Base-by-base conservation (phyloP, 208 protist genomes). In the Crithidia mellificae region DNA sequence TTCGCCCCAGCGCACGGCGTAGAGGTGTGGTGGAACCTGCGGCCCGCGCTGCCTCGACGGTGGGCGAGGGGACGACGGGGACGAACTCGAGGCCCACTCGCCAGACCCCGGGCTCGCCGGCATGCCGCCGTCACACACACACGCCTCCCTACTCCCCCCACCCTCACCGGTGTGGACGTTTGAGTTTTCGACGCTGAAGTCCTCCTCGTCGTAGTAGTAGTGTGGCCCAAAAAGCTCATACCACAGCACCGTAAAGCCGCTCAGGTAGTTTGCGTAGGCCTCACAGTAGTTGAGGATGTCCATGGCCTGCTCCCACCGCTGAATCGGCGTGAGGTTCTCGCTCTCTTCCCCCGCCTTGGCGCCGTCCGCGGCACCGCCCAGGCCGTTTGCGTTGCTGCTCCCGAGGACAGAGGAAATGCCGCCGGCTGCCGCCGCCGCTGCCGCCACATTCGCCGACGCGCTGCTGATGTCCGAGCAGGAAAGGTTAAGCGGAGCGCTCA, bases 1-100 rank as follows among this genome's bases (percentile, higher is more conserved):
- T 20, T 72, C 66, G 36, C 75, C 47, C 86, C 89, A 95, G 61
- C 59, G 55, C 20, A 91, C 82, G 58, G 82, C 84, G 74, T 87
- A 90, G 34, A 92, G 72, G 69, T 92, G 85, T 38, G 81, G 78
- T 15, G 89, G 77, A 44, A 59, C 66, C 77, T 58, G 69, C 44
- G 51, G 51, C 49, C 39, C 53, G 6, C 34, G 53, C 17, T n/a
- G 50, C 59, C 4, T 38, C 34, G 44, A 19, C 38, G 39, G 30
- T 22, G 25, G 27, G 0, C n/a, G 30, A 7, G 71, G 38, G 2
- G 38, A 51, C 8, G 49, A 34, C 12, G 41, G 43, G 12, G 59
- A 67, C 24, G 50, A 66, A 51, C 3, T 17, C 17, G 39, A 57
- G 29, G 49, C 24, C 68, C 63, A 41, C 55, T 71, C 49, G 6